A percentile compares a stretch with the other conserved stretches of the same genome.
Conservation (phyloP, 202 grass and related monocot species). For the Brachypodium distachyon region DNA sequence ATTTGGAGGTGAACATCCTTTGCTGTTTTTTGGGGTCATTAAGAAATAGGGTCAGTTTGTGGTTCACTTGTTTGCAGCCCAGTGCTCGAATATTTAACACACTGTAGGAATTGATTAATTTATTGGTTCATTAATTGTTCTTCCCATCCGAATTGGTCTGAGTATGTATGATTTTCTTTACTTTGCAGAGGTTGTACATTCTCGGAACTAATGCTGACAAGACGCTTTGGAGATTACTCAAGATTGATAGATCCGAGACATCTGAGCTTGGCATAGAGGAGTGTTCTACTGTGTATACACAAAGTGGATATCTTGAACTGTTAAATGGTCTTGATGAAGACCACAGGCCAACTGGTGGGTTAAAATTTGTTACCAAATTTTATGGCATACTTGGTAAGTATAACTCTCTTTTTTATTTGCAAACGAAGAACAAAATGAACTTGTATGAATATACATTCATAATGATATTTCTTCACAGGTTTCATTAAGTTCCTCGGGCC, state of each 20-base stretch:
- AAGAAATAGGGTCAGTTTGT: not conserved
- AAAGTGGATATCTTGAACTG: slow-evolving; percentile 42
- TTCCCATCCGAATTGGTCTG: not conserved
- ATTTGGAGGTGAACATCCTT: not conserved
- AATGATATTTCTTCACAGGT: slow-evolving; percentile 33
- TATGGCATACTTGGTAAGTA: slow-evolving; percentile 81
- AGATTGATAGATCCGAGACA: slow-evolving; percentile 58
- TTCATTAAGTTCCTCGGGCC: slow-evolving; percentile 87
- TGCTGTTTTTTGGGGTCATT: not conserved
- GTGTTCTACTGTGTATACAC: slow-evolving; percentile 59
- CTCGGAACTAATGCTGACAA: slow-evolving; percentile 63
- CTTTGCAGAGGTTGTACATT: slow-evolving; percentile 68
- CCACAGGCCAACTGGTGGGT: slow-evolving; percentile 53
- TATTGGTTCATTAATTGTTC: not conserved
- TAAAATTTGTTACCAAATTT: slow-evolving; percentile 83
- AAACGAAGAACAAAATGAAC: not conserved
- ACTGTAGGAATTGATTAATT: not conserved
- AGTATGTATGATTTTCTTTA: slow-evolving; percentile 12
- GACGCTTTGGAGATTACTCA: slow-evolving; percentile 68
- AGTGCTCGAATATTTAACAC: not conserved
- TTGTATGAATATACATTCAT: not conserved
- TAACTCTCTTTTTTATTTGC: not conserved
- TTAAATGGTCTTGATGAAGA: slow-evolving; percentile 53
- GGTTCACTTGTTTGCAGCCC: not conserved
- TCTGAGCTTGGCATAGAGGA: slow-evolving; percentile 69